These are phyloP conservation scores for Trypanosoma melophagium DNA, from an alignment of 208 protist species.

Conservation along the genomic window DNA sequence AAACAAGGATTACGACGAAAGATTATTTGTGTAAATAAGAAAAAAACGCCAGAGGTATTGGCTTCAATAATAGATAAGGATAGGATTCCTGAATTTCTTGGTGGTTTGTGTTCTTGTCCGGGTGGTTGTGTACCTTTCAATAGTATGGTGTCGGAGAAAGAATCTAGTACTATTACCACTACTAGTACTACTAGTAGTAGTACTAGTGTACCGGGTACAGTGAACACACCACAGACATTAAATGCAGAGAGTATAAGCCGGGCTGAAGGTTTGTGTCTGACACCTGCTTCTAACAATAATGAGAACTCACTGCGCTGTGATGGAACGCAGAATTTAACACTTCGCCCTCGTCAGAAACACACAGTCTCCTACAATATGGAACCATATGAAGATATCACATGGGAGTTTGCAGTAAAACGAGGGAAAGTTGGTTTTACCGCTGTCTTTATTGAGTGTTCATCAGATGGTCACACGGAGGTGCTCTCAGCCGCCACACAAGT, in stretches of 20 bases:
- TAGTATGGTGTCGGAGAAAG: background rate
- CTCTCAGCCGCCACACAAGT: slow-evolving; percentile 25
- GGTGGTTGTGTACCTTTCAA: slow-evolving; percentile 42
- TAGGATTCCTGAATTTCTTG: slow-evolving; percentile 42
- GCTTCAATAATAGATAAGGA: slow-evolving; percentile 40
- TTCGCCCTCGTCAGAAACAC: slow-evolving; percentile 30
- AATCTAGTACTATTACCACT: background rate
- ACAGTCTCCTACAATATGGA: slow-evolving; percentile 40
- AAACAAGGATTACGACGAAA: slow-evolving; percentile 36
- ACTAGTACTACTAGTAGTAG: background rate
- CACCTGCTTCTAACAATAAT: background rate
- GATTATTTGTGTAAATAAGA: slow-evolving; percentile 43
- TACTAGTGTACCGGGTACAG: too few relatives aligned
- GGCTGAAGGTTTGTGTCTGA: too few relatives aligned
- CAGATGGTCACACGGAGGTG: slow-evolving; percentile 35
- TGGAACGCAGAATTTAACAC: slow-evolving; percentile 19
- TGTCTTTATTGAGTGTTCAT: slow-evolving; percentile 38
- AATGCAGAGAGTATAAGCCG: too few relatives aligned
- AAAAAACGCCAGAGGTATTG: slow-evolving; percentile 33
- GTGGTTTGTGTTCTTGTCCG: slow-evolving; percentile 46
- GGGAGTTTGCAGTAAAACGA: slow-evolving; percentile 56
- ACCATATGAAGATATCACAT: slow-evolving; percentile 47
- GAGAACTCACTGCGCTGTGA: background rate
- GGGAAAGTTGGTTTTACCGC: slow-evolving; percentile 44
- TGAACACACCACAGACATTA: too few relatives aligned